Evolutionary conservation across 257 asterid species (phyloP).

Genomic region (Salvia miltiorrhiza): DNA sequence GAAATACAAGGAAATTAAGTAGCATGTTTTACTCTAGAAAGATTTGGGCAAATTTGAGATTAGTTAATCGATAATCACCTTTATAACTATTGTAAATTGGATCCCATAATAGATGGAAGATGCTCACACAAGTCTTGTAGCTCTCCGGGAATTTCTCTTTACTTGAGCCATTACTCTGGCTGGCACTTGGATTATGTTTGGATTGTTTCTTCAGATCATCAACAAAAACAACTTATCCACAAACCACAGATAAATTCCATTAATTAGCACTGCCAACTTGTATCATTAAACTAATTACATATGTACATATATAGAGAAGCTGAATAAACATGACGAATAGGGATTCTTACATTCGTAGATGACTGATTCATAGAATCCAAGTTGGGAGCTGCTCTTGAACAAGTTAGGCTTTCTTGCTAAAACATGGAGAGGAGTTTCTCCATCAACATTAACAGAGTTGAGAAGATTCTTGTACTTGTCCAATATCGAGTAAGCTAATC

Average conservation of each 20-base stretch:
- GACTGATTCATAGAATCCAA: constrained; percentile 30
- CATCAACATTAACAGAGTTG: constrained; percentile 30
- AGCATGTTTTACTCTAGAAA: neutral
- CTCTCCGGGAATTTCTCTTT: constrained; percentile 28
- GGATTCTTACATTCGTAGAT: constrained; percentile 38
- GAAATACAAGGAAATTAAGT: neutral
- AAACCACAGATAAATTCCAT: neutral
- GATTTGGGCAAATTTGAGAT: neutral
- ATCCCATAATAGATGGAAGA: constrained; percentile 26
- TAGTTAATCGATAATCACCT: constrained; percentile 9
- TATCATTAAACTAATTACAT: neutral
- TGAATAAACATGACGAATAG: neutral
- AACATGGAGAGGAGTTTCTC: constrained; percentile 48
- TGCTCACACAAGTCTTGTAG: constrained; percentile 33
- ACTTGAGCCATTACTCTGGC: neutral
- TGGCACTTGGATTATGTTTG: neutral
- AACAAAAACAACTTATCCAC: constrained; percentile 20
- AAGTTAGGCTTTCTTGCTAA: constrained; percentile 48
- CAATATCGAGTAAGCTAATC: constrained; percentile 37
- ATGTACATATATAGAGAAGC: too few relatives aligned
- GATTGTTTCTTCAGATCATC: constrained; percentile 14
- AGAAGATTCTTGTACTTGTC: constrained; percentile 13
- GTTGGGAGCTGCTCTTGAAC: constrained; percentile 40
- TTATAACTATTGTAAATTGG: constrained; percentile 3
- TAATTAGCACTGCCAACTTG: neutral